Evolutionary conservation across 352 stramenopile genomes (phyloP).

Genomic region (Phytophthora vignae): DNA sequence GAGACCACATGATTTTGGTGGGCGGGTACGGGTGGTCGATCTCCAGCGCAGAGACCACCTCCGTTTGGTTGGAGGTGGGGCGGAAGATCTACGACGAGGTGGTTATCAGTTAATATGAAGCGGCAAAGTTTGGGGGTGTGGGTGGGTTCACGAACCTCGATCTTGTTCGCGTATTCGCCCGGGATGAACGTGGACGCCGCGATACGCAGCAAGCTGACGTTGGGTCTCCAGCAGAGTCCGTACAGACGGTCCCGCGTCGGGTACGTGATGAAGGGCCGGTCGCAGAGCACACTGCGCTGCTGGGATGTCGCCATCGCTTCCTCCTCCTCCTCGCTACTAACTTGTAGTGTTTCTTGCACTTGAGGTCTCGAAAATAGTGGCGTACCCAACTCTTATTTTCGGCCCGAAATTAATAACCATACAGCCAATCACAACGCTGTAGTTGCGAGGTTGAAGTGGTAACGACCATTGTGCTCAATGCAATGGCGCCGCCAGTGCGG

Average conservation of each 20-base stretch:
- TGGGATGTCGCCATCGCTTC: slow-evolving; percentile 29
- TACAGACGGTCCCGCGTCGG: slow-evolving; percentile 70
- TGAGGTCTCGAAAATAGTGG: slow-evolving; percentile 1
- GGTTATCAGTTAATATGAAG: slow-evolving; percentile 7
- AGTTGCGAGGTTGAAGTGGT: slow-evolving; percentile 23
- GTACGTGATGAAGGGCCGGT: slow-evolving; percentile 79
- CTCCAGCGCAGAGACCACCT: slow-evolving; percentile 68
- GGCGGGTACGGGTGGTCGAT: slow-evolving; percentile 89
- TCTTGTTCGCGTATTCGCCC: slow-evolving; percentile 89
- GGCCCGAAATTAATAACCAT: background rate
- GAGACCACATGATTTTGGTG: slow-evolving; percentile 91
- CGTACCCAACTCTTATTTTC: background rate
- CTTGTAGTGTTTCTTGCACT: slow-evolving; percentile 1
- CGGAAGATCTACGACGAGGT: slow-evolving; percentile 63
- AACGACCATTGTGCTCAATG: background rate
- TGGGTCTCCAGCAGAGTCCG: slow-evolving; percentile 79
- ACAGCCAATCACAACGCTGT: slow-evolving; percentile 17
- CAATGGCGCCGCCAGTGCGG: slow-evolving; percentile 2
- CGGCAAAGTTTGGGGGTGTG: background rate
- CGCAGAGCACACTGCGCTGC: slow-evolving; percentile 39
- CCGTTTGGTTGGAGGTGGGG: slow-evolving; percentile 56
- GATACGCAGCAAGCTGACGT: slow-evolving; percentile 67
- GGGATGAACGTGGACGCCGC: slow-evolving; percentile 83
- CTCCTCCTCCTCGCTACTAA: background rate
- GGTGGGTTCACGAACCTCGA: slow-evolving; percentile 59